A percentile compares a stretch with the other conserved stretches of the same genome.
These are phyloP conservation scores for Aspergillus incahuasiensis DNA, from an alignment of 495 filamentous ascomycete genomes.

Conservation along the genomic window DNA sequence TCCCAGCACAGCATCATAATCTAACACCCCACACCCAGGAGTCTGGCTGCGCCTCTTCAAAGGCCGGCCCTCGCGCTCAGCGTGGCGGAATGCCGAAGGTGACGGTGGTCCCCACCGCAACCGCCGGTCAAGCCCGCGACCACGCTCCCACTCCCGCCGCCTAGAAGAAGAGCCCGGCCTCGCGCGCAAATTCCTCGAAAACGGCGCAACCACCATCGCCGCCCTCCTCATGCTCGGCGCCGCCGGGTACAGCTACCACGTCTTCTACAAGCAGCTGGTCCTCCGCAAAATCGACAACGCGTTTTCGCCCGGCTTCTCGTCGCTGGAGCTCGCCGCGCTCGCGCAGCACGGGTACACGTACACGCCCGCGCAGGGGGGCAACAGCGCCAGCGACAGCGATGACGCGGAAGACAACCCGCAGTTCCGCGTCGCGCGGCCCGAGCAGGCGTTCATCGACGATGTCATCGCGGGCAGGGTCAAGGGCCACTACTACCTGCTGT, in stretches of 20 bases:
- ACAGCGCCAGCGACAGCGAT: background rate
- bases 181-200: constrained; percentile 15
- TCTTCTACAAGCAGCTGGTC: constrained; percentile 30
- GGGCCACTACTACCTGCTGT: constrained; percentile 85
- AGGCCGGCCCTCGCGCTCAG: background rate
- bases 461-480: constrained; percentile 65
- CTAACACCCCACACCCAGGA: background rate
- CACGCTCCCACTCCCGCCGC: no score
- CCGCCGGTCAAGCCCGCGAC: no score
- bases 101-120: background rate
- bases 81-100: no score
- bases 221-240: constrained; percentile 42
- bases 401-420: no score
- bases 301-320: constrained; percentile 77
- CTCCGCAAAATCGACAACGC: constrained; percentile 76
- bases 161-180: background rate
- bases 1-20: background rate
- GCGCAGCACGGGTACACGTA: constrained; percentile 36
- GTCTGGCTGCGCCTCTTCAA: constrained; percentile 5
- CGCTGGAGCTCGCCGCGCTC: constrained; percentile 68
- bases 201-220: constrained; percentile 13
- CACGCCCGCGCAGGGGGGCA: background rate
- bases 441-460: constrained; percentile 71
- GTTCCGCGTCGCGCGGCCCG: constrained; percentile 23
- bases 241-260: constrained; percentile 73